Base-by-base conservation (phyloP, 768 basidiomycete genomes). In the Panaeolus papilionaceus region DNA sequence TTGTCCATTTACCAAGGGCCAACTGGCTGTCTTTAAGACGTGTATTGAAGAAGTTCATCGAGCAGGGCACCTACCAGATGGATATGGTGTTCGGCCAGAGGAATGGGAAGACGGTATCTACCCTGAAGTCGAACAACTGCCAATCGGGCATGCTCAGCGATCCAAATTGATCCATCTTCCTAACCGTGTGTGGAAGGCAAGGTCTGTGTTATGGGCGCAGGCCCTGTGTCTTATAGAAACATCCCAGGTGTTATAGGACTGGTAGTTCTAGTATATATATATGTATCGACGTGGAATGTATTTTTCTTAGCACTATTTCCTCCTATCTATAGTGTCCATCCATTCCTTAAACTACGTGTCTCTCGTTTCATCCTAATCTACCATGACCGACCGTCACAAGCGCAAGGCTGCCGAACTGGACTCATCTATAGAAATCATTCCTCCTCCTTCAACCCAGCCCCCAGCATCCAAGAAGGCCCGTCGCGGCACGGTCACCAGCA, bases 1-100 rank as follows among this genome's bases (percentile, higher is more conserved):
- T 20, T 71, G 68, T 26, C 72, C 70, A 62, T 71, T 73, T 28
- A 51, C 49, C 63, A 4, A 14, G 0, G 40, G 49, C 2, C 10
- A 54, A 18, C 28, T 67, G 42, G 33, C 18, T 4, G 51, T 61
- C 14, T 66, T 68, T 38, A 39, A 63, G 45, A 20, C 23, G 18
- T 47, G 64, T 26, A n/a, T 45, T 6, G 38, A 66, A 7, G 14
- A 62, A 6, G 9, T 63, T 5, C 37, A 64, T 1, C 23, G 20
- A 23, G 63, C 64, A 10, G 26, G 10, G 12, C 28, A 65, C 20
- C 11, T 66, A 12, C 64, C 68, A 12, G 3, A 18, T 4, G 68
- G 64, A 18, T 68, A 65, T 65, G 67, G 67, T 4, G 42, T 68
- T 23, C 37, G 23, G 4, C 37, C 39, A 20, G 61, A 16, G 20